A percentile compares a stretch with the other conserved stretches of the same genome.
Conservation (phyloP, 768 basidiomycete species). For the Mycena sanguinolenta region DNA sequence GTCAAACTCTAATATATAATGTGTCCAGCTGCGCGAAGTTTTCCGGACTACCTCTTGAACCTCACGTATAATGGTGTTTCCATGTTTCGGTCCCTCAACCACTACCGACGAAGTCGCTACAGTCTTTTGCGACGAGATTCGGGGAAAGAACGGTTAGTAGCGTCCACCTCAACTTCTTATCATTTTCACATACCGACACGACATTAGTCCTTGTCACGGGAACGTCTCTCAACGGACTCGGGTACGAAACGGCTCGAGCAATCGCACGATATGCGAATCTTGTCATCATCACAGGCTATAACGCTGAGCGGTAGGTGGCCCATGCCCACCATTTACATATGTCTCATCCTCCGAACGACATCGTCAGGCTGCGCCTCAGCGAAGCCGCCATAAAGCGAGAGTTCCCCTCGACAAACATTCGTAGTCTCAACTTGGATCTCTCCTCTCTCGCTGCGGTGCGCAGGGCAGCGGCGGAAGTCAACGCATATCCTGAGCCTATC, state of each 20-base stretch:
- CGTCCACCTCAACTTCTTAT: not conserved
- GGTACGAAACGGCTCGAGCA: slow-evolving; percentile 20
- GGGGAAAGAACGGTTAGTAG: slow-evolving; percentile 21
- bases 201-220: slow-evolving; percentile 17
- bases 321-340: not conserved
- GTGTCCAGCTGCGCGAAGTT: no score
- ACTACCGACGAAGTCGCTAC: slow-evolving; percentile 25
- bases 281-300: slow-evolving; percentile 24
- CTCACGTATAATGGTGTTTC: not conserved
- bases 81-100: slow-evolving; percentile 13
- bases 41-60: no score
- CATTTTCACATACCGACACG: not conserved
- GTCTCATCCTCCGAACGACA: not conserved
- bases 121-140: slow-evolving; percentile 5
- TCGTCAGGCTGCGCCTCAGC: slow-evolving; percentile 14
- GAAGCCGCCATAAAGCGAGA: not conserved
- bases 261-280: slow-evolving; percentile 24
- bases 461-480: slow-evolving; percentile 17
- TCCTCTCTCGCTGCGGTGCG: slow-evolving; percentile 21
- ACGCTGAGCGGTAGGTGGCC: slow-evolving; percentile 15
- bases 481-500: slow-evolving; percentile 4
- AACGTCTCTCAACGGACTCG: slow-evolving; percentile 25
- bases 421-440: slow-evolving; percentile 13
- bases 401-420: slow-evolving; percentile 12
- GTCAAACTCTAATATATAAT: no score